Percentiles rank a stretch among this genome's conserved stretches.
phyloP scores from a whole-genome alignment of 2,329 filamentous ascomycete genomes.

The Byssochlamys sp. region DNA sequence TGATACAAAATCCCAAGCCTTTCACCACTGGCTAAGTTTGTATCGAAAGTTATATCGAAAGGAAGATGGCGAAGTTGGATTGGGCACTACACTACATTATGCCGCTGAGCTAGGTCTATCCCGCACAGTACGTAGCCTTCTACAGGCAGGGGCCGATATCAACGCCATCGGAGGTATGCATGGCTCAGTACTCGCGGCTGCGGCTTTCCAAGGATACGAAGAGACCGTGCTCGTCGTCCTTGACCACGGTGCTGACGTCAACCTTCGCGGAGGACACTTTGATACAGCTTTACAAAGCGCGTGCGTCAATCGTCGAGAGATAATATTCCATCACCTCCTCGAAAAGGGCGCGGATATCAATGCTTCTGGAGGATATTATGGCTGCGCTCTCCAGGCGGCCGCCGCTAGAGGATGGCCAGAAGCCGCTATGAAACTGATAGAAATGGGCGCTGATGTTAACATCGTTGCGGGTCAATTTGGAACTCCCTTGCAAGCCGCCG shows the following conservation, averaged over 20 bases:
- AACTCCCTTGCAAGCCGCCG: not conserved
- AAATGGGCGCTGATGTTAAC: not conserved
- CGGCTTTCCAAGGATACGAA: not conserved
- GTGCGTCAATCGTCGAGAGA: not conserved
- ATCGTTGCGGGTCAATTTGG: not conserved
- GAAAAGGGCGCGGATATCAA: not conserved
- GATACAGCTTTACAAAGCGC: not conserved
- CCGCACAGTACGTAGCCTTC: not conserved
- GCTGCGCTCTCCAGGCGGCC: not conserved
- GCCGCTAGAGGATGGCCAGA: not conserved
- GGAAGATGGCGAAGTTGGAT: not conserved
- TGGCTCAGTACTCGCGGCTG: not conserved
- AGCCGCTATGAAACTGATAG: not conserved
- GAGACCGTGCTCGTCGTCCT: not conserved
- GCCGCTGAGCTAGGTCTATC: not conserved
- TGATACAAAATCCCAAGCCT: not conserved
- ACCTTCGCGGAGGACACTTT: not conserved
- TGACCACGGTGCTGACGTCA: not conserved
- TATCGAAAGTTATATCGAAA: not conserved
- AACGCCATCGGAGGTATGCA: not conserved
- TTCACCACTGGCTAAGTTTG: not conserved
- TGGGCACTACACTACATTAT: not conserved
- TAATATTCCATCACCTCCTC: not conserved
- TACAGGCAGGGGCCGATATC: not conserved
- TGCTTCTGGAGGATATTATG: not conserved